These are phyloP conservation scores for Vishniacozyma victoriae DNA, from an alignment of 768 basidiomycete species.

Conservation along the genomic window DNA sequence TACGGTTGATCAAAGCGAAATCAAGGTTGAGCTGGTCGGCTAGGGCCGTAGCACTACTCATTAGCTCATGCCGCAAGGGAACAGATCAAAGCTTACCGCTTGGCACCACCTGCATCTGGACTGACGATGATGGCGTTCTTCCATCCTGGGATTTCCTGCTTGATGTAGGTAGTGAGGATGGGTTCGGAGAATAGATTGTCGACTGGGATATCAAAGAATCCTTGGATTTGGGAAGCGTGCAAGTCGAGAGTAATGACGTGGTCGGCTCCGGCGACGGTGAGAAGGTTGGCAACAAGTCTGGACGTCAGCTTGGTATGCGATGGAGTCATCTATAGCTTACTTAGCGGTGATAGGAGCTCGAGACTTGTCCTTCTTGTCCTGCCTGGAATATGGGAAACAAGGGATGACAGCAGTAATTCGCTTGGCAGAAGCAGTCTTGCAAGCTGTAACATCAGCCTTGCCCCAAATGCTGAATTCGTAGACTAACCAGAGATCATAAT, in stretches of 20 bases:
- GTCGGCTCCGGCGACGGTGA: conserved; percentile 76
- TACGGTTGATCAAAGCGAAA: conserved; percentile 98
- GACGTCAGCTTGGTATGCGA: not conserved
- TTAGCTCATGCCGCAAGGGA: not conserved
- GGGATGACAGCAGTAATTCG: conserved; percentile 98
- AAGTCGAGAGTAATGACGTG: conserved; percentile 99
- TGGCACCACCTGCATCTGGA: conserved; percentile 96
- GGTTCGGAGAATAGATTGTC: conserved; percentile 99
- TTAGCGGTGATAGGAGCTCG: conserved; percentile 96
- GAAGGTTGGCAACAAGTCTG: conserved; percentile 88
- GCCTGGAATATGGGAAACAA: conserved; percentile 91
- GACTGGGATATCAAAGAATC: conserved; percentile 98
- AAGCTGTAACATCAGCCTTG: conserved; percentile 51
- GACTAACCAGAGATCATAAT: conserved; percentile 85
- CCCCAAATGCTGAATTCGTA: not conserved
- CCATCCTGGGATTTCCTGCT: conserved; percentile 73
- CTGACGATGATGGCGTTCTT: conserved; percentile 88
- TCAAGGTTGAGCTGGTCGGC: conserved; percentile 93
- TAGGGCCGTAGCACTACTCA: conserved; percentile 81
- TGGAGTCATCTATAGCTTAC: conserved; percentile 24
- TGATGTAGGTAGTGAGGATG: conserved; percentile 88
- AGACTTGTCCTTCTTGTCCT: conserved; percentile 99
- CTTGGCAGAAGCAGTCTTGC: conserved; percentile 98
- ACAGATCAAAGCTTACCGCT: conserved; percentile 57
- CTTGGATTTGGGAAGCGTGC: conserved; percentile 98